phyloP scores from a whole-genome alignment of 2,329 filamentous ascomycete genomes.

The Nemania sp. region DNA sequence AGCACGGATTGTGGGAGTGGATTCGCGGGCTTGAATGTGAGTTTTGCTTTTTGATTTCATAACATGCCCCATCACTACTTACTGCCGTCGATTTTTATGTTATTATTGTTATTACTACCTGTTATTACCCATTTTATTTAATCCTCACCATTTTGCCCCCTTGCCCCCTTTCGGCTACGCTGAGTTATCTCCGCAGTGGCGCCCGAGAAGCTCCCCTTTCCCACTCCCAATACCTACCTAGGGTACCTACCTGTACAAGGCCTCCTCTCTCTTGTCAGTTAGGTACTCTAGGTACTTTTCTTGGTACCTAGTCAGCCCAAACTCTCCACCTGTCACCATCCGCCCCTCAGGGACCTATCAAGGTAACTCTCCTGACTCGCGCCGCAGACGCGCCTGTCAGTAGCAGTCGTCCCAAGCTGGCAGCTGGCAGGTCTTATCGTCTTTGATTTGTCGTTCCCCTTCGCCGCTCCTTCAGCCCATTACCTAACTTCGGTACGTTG shows the following conservation, averaged over 20 bases:
- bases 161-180: constrained; percentile 15
- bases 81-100: constrained; percentile 8
- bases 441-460: not conserved
- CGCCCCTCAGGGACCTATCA: not conserved
- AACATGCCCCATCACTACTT: constrained; percentile 23
- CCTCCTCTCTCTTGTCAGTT: too few species aligned
- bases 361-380: not conserved
- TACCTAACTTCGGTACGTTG: constrained; percentile 5
- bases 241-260: not conserved
- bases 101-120: constrained; percentile 5
- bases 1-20: constrained; percentile 30
- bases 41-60: constrained; percentile 32
- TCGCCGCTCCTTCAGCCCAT: not conserved
- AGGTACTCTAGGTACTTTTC: not conserved
- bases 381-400: constrained; percentile 1
- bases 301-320: not conserved
- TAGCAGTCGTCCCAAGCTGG: constrained; percentile 7
- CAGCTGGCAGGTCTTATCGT: constrained; percentile 1
- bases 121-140: not conserved
- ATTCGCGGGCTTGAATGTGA: constrained; percentile 28
- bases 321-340: constrained; percentile 16
- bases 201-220: constrained; percentile 6
- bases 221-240: not conserved
- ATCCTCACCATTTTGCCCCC: constrained; percentile 1
- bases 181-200: constrained; percentile 23